Base-by-base conservation (phyloP, 805 yeast genomes). In the Teunomyces cretensis region DNA sequence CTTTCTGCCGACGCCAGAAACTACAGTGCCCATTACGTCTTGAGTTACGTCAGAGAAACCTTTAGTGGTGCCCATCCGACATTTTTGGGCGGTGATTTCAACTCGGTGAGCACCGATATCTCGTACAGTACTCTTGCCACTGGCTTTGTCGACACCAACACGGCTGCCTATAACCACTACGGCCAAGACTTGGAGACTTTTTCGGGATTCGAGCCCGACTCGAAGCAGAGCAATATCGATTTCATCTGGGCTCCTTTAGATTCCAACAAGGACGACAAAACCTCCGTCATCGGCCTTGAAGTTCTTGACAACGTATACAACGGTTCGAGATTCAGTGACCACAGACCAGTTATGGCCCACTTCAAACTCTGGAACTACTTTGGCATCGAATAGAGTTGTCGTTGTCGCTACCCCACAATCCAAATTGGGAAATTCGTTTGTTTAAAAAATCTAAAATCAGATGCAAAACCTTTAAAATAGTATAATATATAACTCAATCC, bases 71-170 rank as follows among this genome's bases (percentile, higher is more conserved):
- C 4, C 1, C 22, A 30, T 15, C 70, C 74, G 2, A 68, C 73
- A 2, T 62, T 78, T 41, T 61, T 81, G n/a, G 62, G 71, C 12
- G 86, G 86, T 2, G 85, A 80, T 55, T 76, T 82, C 62, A 82
- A 82, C 54, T 72, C 82, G 1, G 43, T 46, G 12, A 32, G 33
- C 24, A 31, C 46, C 13, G 52, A 50, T 28, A 27, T 35, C n/a
- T 43, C 49, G 3, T 50, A 50, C 30, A 64, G 69, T 42, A 72
- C 76, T 1, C 50, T 59, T n/a, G 76, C 74, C 13, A 66, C 59
- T 8, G 68, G 70, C 0, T 65, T 61, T 43, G 60, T 57, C 22
- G 74, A 67, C 22, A 62, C 70, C 9, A 32, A 33, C 22, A 22
- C n/a, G 12, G 32, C 27, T 12, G 45, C 42, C 6, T 36, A 30